These are phyloP conservation scores for Flaveria ramosissima DNA, from an alignment of 129 eudicot genomes.

Conservation along the genomic window DNA sequence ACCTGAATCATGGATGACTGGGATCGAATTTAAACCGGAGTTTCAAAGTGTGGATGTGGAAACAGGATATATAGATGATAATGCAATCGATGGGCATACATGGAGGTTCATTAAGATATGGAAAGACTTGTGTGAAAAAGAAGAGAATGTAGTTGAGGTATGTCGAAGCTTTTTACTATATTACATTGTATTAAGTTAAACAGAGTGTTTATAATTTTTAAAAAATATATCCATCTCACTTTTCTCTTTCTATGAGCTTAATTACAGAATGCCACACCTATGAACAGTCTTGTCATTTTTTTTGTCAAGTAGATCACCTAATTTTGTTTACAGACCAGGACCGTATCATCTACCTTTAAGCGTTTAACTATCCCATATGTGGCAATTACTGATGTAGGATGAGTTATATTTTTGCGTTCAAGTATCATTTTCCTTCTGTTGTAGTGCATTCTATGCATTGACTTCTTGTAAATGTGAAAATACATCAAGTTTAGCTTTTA, in stretches of 20 bases:
- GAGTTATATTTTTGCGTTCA: too few species aligned
- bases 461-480: too few species aligned
- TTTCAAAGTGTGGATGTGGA: conserved; percentile 22
- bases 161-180: conserved; percentile 20
- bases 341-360: not conserved
- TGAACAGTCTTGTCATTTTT: too few species aligned
- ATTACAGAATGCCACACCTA: not conserved
- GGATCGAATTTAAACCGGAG: conserved; percentile 36
- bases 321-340: not conserved
- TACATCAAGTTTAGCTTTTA: too few species aligned
- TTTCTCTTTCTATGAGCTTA: not conserved
- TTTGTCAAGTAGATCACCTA: conserved; percentile 3
- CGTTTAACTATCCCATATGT: too few species aligned
- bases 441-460: too few species aligned
- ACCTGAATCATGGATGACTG: conserved; percentile 20
- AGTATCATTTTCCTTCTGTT: too few species aligned
- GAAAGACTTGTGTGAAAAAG: conserved; percentile 61
- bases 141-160: conserved; percentile 58
- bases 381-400: too few species aligned
- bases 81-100: conserved; percentile 41
- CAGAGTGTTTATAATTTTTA: too few species aligned
- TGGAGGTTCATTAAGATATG: conserved; percentile 65
- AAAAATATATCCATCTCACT: not conserved
- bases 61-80: conserved; percentile 27
- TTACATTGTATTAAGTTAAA: not conserved